A percentile compares a stretch with the other conserved stretches of the same genome.
These are phyloP conservation scores for Boletus rubescentipes DNA, from an alignment of 768 basidiomycete genomes.

Conservation along the genomic window DNA sequence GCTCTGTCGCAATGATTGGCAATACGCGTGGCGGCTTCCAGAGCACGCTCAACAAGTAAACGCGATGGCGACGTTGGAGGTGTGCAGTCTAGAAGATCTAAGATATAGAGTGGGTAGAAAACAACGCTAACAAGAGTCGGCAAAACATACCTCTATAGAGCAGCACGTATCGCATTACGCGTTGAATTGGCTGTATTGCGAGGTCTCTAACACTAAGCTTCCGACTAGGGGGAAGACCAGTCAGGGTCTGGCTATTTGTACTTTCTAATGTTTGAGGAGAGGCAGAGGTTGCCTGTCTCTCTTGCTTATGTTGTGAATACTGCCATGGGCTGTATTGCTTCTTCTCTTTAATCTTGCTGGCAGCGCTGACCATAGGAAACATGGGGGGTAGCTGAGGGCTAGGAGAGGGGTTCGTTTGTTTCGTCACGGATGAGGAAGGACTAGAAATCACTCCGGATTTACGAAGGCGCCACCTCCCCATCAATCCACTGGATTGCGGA, in stretches of 20 bases:
- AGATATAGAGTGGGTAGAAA: conserved; percentile 4
- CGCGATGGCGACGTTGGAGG: conserved; percentile 49
- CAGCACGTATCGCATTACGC: conserved; percentile 62
- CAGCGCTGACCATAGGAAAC: conserved; percentile 4
- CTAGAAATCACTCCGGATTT: conserved; percentile 13
- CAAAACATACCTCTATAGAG: conserved; percentile 52
- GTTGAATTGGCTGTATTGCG: conserved; percentile 62
- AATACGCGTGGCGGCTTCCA: conserved; percentile 56
- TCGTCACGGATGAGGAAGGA: conserved; percentile 4
- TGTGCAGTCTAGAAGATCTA: conserved; percentile 53
- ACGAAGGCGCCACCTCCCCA: conserved; percentile 25
- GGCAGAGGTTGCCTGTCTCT: neutral
- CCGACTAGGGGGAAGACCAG: conserved; percentile 12
- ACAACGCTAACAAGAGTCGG: neutral
- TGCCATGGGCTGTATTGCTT: conserved; percentile 4
- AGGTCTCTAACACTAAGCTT: conserved; percentile 49
- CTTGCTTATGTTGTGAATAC: neutral
- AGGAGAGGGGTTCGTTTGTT: conserved; percentile 2
- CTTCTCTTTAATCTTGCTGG: conserved; percentile 4
- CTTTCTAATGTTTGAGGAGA: conserved; percentile 1
- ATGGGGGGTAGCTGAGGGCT: conserved; percentile 14
- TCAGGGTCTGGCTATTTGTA: neutral
- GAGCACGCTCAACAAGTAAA: conserved; percentile 54
- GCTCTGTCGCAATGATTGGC: conserved; percentile 61
- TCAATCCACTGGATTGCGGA: conserved; percentile 7